A percentile compares a stretch with the other conserved stretches of the same genome.
Conservation (phyloP, 2,329 filamentous ascomycete species). For the Aschersonia sp. region DNA sequence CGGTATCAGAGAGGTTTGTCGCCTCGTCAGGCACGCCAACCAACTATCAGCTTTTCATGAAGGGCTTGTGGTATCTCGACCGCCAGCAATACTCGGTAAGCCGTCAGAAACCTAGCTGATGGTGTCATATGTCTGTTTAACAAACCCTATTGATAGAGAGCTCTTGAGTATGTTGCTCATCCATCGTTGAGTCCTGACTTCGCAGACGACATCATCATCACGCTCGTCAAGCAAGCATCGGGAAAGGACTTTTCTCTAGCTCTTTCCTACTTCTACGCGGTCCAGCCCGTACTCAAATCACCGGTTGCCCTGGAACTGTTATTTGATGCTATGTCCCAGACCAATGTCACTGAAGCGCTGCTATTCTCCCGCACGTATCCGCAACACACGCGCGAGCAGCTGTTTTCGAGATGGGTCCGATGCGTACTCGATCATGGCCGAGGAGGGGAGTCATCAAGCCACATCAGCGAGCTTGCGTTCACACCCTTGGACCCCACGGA, state of each 20-base stretch:
- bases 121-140: no score
- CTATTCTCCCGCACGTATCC: conserved; percentile 56
- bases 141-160: conserved; percentile 27
- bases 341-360: conserved; percentile 59
- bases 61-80: conserved; percentile 72
- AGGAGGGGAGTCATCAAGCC: conserved; percentile 29
- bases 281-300: conserved; percentile 56
- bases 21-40: conserved; percentile 50
- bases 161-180: conserved; percentile 64
- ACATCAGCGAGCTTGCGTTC: conserved; percentile 55
- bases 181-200: conserved; percentile 71
- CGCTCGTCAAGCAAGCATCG: conserved; percentile 47
- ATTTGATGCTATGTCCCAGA: conserved; percentile 52
- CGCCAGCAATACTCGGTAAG: conserved; percentile 49
- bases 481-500: conserved; percentile 59
- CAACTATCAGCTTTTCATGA: conserved; percentile 69
- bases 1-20: conserved; percentile 43
- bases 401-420: conserved; percentile 53
- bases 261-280: conserved; percentile 66
- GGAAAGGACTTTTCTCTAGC: conserved; percentile 49
- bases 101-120: background rate
- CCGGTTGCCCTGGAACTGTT: conserved; percentile 48
- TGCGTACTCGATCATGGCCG: conserved; percentile 34
- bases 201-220: conserved; percentile 64
- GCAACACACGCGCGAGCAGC: conserved; percentile 41